Conservation (phyloP, 257 asterid genomes). For the Ligustrum vulgare region DNA sequence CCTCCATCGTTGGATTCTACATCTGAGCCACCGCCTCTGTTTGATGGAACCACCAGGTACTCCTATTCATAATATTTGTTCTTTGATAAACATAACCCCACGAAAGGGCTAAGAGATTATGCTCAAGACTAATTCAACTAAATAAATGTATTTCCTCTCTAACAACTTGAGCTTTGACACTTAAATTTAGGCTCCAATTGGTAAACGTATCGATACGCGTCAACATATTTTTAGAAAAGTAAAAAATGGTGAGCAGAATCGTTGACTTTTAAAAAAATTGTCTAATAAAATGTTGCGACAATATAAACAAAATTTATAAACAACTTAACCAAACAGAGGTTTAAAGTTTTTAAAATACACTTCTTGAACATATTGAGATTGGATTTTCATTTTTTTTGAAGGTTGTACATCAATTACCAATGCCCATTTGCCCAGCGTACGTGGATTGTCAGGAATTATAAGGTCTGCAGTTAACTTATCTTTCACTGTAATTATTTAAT, state of each 20-base stretch:
- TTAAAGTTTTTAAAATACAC: background rate
- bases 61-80: background rate
- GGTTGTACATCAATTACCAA: constrained; percentile 58
- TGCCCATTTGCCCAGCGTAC: constrained; percentile 79
- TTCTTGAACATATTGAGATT: background rate
- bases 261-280: no score
- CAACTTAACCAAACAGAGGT: no score
- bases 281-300: no score
- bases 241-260: no score
- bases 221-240: no score
- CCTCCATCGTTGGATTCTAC: constrained; percentile 58
- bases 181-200: no score
- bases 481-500: background rate
- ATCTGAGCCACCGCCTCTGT: constrained; percentile 62
- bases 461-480: constrained; percentile 36
- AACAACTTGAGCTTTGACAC: background rate
- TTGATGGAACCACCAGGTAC: constrained; percentile 78
- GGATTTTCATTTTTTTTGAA: constrained; percentile 27
- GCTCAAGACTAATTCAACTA: background rate
- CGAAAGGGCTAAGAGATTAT: no score
- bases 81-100: background rate
- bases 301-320: no score
- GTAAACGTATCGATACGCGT: no score
- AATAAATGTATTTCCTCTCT: no score
- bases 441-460: constrained; percentile 71